Conservation (phyloP, 106 monocot species). For the Dendrobium chrysotoxum region DNA sequence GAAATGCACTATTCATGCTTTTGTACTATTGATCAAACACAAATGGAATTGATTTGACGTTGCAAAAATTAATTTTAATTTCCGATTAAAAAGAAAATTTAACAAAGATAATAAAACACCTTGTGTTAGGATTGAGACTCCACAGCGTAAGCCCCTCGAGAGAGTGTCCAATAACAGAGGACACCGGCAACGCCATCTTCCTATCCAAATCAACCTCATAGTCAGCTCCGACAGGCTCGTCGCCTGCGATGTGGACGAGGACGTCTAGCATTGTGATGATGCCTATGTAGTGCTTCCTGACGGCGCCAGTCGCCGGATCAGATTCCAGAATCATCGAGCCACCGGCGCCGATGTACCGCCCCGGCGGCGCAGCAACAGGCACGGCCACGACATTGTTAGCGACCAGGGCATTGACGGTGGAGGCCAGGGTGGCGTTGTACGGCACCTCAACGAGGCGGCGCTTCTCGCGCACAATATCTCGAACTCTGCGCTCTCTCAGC, state of each 20-base stretch:
- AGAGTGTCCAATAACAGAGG: slow-evolving; percentile 57
- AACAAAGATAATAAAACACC: slow-evolving; percentile 12
- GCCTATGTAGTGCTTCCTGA: slow-evolving; percentile 63
- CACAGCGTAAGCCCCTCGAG: slow-evolving; percentile 62
- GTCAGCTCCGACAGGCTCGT: not conserved
- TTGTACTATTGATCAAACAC: no score
- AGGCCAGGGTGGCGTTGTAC: slow-evolving; percentile 46
- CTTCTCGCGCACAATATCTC: slow-evolving; percentile 35
- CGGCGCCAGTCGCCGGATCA: slow-evolving; percentile 44
- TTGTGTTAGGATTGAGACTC: slow-evolving; percentile 58
- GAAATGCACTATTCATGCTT: no score
- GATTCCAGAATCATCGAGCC: slow-evolving; percentile 66
- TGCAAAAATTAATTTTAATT: no score
- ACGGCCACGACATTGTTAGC: slow-evolving; percentile 50
- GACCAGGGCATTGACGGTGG: slow-evolving; percentile 45
- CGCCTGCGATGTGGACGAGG: slow-evolving; percentile 50
- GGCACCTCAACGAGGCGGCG: slow-evolving; percentile 65
- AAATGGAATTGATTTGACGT: no score
- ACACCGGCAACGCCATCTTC: slow-evolving; percentile 55
- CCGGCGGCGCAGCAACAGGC: slow-evolving; percentile 60
- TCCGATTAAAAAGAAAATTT: no score
- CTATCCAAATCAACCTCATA: slow-evolving; percentile 28
- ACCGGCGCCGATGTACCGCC: slow-evolving; percentile 65
- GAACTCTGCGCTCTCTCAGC: not conserved
- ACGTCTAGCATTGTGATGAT: slow-evolving; percentile 68